A percentile compares a stretch with the other conserved stretches of the same genome.
Evolutionary conservation across 345 rosid species (phyloP).

Genomic region (Sonneratia caseolaris): DNA sequence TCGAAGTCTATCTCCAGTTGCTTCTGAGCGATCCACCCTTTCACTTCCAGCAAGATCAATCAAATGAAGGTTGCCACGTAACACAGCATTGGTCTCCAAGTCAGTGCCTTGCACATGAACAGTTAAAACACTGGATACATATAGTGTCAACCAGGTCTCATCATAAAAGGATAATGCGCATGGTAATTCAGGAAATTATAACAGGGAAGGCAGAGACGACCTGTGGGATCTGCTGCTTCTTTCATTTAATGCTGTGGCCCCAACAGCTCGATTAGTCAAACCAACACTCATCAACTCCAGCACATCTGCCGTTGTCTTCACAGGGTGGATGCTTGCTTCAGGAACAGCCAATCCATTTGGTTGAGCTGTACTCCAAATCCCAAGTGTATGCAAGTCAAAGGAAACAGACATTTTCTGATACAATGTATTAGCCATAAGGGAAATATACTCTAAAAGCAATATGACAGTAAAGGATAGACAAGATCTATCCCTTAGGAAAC

Average conservation of each 20-base stretch:
- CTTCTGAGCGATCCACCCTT: slow-evolving; percentile 95
- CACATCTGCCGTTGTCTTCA: slow-evolving; percentile 75
- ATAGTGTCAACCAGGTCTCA: background rate
- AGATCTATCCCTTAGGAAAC: background rate
- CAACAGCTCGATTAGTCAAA: slow-evolving; percentile 73
- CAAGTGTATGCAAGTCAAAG: slow-evolving; percentile 91
- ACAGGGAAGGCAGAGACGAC: slow-evolving; percentile 24
- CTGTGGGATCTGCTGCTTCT: slow-evolving; percentile 99
- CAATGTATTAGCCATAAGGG: background rate
- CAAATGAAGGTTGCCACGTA: slow-evolving; percentile 80
- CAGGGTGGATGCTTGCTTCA: slow-evolving; percentile 86
- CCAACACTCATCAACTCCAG: slow-evolving; percentile 80
- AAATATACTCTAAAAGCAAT: background rate
- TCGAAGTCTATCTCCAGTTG: slow-evolving; percentile 83
- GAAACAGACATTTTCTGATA: slow-evolving; percentile 12
- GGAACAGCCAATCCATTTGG: slow-evolving; percentile 99
- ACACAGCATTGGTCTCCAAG: slow-evolving; percentile 49
- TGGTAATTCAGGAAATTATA: background rate
- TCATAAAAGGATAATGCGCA: background rate
- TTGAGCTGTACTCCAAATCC: slow-evolving; percentile 88
- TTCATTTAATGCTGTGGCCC: slow-evolving; percentile 89
- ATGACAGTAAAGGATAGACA: background rate
- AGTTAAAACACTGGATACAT: slow-evolving; percentile 65
- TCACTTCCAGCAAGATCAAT: slow-evolving; percentile 99
- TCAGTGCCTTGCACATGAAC: slow-evolving; percentile 84